Evolutionary conservation across 805 yeast species (phyloP), one percentile per base, ranked within the genome.

Genomic region (Debaryomyces castellii): DNA sequence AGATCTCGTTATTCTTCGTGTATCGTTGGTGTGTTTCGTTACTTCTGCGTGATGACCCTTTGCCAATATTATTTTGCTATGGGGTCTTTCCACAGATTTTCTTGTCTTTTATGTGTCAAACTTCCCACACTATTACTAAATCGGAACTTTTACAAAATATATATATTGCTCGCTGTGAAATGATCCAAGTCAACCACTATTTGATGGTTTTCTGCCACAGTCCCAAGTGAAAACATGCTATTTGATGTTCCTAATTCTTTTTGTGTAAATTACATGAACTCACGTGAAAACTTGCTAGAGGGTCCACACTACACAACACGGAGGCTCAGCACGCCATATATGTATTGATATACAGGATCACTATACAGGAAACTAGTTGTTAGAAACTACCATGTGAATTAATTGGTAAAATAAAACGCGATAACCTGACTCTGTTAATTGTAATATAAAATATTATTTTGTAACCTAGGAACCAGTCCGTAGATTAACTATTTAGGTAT

Each of bases 191-290:
- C 20, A 30, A 30, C 20, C 34, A 30, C 20, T 30, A 7, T 14
- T 30, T 30, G 18, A 30, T 14, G 34, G 20, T 14, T 14, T 14
- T 14, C 34, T 30, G 34, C 34, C 34, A 30, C 34, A 30, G 34
- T 30, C 34, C 34, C 16, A 4, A 30, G 12, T 6, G 7, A 30
- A 14, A 16, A 16, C 20, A 30, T 30, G 12, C 20, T 14, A 30
- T 14, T 28, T 30, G 34, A 30, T 30, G 16, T 30, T 30, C 20
- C 34, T 30, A 30, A 16, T 14, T 30, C 20, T 30, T 35, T 35
- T 35, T 35, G 38, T 35, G 38, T 35, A 35, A 35, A 35, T 35
- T 35, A 35, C 38, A 35, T 35, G 24, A 18, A 9, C 24, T 35
- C 38, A 35, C 38, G 38, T 35, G 38, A 35, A 35, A 20, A 35